Evolutionary conservation across 2,329 filamentous ascomycete species (phyloP).

Genomic region (Paraphoma chrysanthemicola): DNA sequence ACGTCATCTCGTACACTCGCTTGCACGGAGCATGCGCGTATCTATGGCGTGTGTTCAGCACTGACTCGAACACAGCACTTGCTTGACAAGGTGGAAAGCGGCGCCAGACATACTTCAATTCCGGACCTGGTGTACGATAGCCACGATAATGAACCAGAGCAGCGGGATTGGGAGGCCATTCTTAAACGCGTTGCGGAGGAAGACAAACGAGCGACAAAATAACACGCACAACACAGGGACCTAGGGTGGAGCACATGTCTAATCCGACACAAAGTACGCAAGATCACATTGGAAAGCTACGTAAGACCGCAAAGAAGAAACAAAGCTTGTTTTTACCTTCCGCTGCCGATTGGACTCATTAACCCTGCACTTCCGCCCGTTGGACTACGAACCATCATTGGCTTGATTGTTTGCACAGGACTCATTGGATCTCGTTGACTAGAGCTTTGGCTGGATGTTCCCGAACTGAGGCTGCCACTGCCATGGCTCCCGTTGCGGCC

Average conservation of each 20-base stretch:
- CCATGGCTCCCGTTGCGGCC: slow-evolving; percentile 54
- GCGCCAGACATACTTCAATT: neutral
- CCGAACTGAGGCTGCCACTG: slow-evolving; percentile 56
- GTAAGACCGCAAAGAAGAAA: slow-evolving; percentile 20
- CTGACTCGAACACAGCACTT: too few species aligned
- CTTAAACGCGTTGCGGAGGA: neutral
- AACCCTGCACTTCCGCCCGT: slow-evolving; percentile 38
- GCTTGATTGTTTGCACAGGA: slow-evolving; percentile 42
- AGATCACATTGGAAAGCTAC: slow-evolving; percentile 36
- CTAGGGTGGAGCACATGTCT: neutral
- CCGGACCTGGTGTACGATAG: neutral
- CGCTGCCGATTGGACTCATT: slow-evolving; percentile 40
- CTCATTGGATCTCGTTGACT: slow-evolving; percentile 49
- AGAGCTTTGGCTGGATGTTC: slow-evolving; percentile 48
- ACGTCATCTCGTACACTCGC: too few species aligned
- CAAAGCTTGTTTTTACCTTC: slow-evolving; percentile 21
- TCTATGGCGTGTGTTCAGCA: too few species aligned
- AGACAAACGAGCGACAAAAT: neutral
- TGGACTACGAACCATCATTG: slow-evolving; percentile 42
- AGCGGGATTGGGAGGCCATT: neutral
- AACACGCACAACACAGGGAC: too few species aligned
- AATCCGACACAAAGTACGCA: slow-evolving; percentile 28
- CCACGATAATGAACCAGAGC: neutral
- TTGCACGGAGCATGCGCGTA: too few species aligned
- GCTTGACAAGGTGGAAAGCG: too few species aligned